Conservation (phyloP, 106 monocot genomes). For the Gastrodia elata region DNA sequence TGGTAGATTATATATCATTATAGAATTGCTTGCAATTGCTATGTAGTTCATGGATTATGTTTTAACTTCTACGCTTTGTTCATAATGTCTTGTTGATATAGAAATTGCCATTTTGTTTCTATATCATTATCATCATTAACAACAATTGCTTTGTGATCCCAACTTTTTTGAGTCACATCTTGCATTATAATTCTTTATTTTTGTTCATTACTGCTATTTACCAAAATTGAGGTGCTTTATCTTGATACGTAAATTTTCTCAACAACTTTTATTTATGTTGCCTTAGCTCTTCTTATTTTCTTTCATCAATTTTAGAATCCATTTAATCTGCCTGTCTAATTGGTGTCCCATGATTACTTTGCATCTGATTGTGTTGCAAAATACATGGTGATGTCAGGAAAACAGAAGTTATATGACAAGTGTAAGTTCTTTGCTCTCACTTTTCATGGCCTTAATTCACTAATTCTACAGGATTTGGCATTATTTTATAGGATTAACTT, state of each 20-base stretch:
- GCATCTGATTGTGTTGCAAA: not conserved
- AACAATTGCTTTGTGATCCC: not conserved
- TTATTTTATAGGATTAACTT: not conserved
- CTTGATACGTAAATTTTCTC: not conserved
- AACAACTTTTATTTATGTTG: not conserved
- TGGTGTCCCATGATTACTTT: constrained; percentile 1
- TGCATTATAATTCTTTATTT: not conserved
- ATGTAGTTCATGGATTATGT: too few relatives aligned
- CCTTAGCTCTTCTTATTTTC: not conserved
- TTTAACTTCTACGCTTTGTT: too few relatives aligned
- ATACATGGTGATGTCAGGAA: not conserved
- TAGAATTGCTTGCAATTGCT: too few relatives aligned
- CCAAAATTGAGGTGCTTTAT: not conserved
- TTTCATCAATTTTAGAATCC: not conserved
- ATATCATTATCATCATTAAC: too few relatives aligned
- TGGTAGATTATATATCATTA: too few relatives aligned
- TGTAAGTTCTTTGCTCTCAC: not conserved
- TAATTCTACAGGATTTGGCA: not conserved
- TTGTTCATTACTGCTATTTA: not conserved
- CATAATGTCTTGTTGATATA: too few relatives aligned
- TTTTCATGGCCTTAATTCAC: not conserved
- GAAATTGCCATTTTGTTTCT: too few relatives aligned
- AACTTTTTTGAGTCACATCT: not conserved
- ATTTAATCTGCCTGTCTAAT: not conserved
- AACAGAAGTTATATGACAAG: not conserved